Percentiles rank a stretch among this genome's conserved stretches.
Conservation (phyloP, 73 alveolate species). For the Paramecium primaurelia region DNA sequence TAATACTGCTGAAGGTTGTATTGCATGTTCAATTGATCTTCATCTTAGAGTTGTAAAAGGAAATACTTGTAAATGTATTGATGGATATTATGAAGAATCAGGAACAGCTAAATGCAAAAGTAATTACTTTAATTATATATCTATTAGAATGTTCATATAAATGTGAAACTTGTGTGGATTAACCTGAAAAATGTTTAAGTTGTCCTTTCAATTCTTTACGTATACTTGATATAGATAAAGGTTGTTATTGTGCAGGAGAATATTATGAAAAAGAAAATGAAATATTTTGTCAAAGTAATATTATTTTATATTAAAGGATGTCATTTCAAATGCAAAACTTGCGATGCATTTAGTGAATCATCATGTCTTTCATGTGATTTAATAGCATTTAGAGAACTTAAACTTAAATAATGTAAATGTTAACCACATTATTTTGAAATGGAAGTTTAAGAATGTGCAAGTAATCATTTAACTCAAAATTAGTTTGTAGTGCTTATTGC, state of each 20-base stretch:
- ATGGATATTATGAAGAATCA: not conserved
- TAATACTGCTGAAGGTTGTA: not conserved
- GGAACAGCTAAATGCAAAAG: not conserved
- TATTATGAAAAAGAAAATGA: not conserved
- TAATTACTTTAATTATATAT: not conserved
- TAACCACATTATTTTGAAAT: not conserved
- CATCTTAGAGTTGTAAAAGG: not conserved
- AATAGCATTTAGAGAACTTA: not conserved
- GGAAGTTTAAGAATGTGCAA: not conserved
- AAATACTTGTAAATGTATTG: not conserved
- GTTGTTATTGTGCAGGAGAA: not conserved
- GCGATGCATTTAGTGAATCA: not conserved
- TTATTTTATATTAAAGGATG: not conserved
- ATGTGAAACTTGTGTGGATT: not conserved
- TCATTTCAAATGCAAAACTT: not conserved
- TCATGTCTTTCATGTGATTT: not conserved
- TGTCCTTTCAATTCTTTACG: not conserved
- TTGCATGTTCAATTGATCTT: not conserved
- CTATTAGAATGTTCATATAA: not conserved
- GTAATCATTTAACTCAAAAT: not conserved
- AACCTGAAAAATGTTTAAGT: not conserved
- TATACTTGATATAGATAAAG: not conserved
- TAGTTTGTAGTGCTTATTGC: not conserved
- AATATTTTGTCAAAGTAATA: not conserved
- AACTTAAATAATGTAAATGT: not conserved